phyloP scores from a whole-genome alignment of 1,284 basidiomycete genomes.

The Ceratobasidium sp. region DNA sequence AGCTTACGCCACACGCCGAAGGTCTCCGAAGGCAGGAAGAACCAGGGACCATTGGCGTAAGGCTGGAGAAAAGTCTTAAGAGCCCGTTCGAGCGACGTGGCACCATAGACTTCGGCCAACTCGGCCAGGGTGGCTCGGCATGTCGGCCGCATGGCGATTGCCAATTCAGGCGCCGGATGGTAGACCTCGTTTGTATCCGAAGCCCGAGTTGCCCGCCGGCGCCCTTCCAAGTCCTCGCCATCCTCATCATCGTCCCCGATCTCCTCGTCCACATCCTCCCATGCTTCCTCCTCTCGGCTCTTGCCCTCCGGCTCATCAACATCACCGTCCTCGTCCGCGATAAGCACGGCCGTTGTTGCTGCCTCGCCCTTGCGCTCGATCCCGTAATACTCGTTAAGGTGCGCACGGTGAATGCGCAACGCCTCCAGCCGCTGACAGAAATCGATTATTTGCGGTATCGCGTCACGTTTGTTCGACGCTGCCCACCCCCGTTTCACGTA shows the following conservation, averaged over 20 bases:
- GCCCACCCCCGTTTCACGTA: background rate
- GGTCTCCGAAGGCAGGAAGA: background rate
- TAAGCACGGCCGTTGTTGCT: background rate
- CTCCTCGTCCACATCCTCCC: background rate
- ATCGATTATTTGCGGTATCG: background rate
- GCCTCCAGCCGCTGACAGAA: conserved; percentile 1
- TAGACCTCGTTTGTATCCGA: background rate
- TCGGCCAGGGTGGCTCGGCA: background rate
- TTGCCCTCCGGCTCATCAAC: background rate
- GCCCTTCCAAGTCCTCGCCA: background rate
- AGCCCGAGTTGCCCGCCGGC: background rate
- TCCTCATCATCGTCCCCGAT: background rate
- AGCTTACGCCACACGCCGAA: background rate
- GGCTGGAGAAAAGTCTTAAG: background rate
- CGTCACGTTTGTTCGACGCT: background rate
- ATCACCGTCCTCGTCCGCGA: background rate
- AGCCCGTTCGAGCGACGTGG: background rate
- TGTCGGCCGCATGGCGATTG: background rate
- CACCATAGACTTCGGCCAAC: background rate
- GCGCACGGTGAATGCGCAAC: background rate
- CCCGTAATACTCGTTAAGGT: background rate
- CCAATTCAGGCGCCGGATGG: background rate
- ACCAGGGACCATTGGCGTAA: background rate
- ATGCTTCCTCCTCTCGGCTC: background rate
- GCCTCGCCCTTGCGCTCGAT: no score